Evolutionary conservation across 345 rosid species (phyloP), one percentile per base, ranked within the genome.

Genomic region (Stellera chamaejasme): DNA sequence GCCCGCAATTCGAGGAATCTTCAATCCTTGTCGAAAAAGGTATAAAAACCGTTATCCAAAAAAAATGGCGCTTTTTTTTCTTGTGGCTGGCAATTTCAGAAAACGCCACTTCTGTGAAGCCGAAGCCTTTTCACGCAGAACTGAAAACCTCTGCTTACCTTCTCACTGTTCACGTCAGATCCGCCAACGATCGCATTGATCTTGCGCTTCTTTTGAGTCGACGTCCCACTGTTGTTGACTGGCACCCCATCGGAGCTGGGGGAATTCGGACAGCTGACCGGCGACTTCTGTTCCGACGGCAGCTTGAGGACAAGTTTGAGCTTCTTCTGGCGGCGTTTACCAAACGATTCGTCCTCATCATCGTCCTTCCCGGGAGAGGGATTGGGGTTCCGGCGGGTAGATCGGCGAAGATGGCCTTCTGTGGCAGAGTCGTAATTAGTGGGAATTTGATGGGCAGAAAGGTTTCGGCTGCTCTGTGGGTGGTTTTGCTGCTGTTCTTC

Each of bases 361-460:
- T 66, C 77, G 0, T 69, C 82, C 2, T 66, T 64, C 2, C 43
- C 66, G 4, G 58, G 15, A 10, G 67, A 70, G 14, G 59, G 51
- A 67, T 70, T 70, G 42, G 75, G 83, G 74, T 82, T 76, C 47
- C 80, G 80, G 72, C 89, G 82, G 28, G 74, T 43, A 64, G 85
- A 83, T 72, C 89, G 81, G 59, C 83, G 89, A 47, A 42, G 58
- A 25, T 66, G 59, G 61, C 60, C 47, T 10, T 72, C 51, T 56
- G 82, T 58, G 73, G 77, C 73, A 62, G 65, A 48, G 23, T 67
- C 68, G 76, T 69, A 67, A 81, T 68, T 77, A 54, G 58, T 60
- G 6, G 26, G 58, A 26, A 27, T 50, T 45, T 52, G 68, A 11
- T 28, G 74, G 58, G 63, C 48, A 48, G 79, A 66, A 46, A 15